These are phyloP conservation scores for Boletellus deceptivus DNA, from an alignment of 1,284 basidiomycete genomes.

Conservation along the genomic window DNA sequence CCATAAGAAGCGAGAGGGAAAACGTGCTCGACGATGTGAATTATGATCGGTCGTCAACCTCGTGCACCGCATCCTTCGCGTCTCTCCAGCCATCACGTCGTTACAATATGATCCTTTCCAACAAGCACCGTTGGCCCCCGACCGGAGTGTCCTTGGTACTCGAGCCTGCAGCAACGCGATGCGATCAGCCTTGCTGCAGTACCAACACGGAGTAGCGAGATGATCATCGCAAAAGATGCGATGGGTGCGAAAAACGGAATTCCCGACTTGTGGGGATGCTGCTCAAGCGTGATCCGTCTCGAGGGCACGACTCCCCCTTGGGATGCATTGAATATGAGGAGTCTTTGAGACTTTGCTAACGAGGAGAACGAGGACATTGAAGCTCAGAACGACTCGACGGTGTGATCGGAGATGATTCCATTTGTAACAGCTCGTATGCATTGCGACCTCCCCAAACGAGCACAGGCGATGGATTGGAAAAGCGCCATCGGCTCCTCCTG, in stretches of 20 bases:
- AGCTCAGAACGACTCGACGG: constrained; percentile 36
- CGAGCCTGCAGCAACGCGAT: constrained; percentile 15
- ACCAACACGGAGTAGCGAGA: constrained; percentile 45
- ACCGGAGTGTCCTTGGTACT: neutral
- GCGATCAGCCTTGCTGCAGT: neutral
- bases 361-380: constrained; percentile 33
- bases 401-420: constrained; percentile 18
- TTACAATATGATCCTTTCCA: constrained; percentile 54
- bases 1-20: neutral
- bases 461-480: constrained; percentile 50
- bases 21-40: constrained; percentile 17
- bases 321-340: constrained; percentile 62
- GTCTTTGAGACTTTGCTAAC: constrained; percentile 54
- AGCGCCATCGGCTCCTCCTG: constrained; percentile 32
- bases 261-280: constrained; percentile 29
- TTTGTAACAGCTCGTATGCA: constrained; percentile 41
- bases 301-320: constrained; percentile 55
- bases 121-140: constrained; percentile 35
- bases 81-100: constrained; percentile 65
- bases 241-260: constrained; percentile 34
- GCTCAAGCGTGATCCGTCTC: constrained; percentile 50
- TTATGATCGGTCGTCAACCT: constrained; percentile 10
- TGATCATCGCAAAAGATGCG: constrained; percentile 40
- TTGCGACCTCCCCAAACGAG: constrained; percentile 44
- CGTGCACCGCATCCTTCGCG: constrained; percentile 42